Evolutionary conservation across 1,139 yeast species (phyloP), one percentile per base, ranked within the genome.

Genomic region (Yamadazyma triangularis): DNA sequence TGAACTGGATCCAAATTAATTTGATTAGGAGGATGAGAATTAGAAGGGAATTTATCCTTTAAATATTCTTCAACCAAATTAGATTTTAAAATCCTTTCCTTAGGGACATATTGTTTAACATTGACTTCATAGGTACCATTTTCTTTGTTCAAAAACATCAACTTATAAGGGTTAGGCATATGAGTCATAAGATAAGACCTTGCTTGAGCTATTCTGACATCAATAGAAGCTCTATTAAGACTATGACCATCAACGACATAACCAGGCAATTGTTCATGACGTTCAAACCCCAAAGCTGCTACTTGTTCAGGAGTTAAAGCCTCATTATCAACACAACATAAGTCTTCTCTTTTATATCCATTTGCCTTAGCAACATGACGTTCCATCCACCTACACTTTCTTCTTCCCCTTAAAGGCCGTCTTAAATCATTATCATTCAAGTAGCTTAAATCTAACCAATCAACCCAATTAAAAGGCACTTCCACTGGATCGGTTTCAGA

Each of bases 391-490:
- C 33, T 30, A 39, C 47, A 43, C 8, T 15, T 29, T 23, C 37
- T 35, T 30, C 56, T 37, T 15, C 41, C 30, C 4, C 26, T 30
- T 5, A 50, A 13, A 1, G 54, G 49, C 13, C 32, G 21, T 3
- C 32, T 27, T 28, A 56, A 39, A 16, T 34, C 42, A 10, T 41
- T 39, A 13, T 38, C 42, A 33, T 54, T 47, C 21, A 48, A 30
- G 20, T 32, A 30, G 2, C 50, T 43, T 24, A 54, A 44, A 33
- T 54, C 58, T 3, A 48, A 38, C 62, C 62, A 56, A 33, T 57
- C 62, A 2, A 42, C 45, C 62, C 61, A 57, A 30, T 51, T 47
- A 31, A 57, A 57, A 2, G 62, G 60, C 1, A 56, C 50, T 2
- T 39, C 38, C 4, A 51, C 29, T 4, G 38, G 42, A 10, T 37